Evolutionary conservation across 352 stramenopile species (phyloP), one percentile per base, ranked within the genome.

Genomic region (Phytophthora macrochlamydospora): DNA sequence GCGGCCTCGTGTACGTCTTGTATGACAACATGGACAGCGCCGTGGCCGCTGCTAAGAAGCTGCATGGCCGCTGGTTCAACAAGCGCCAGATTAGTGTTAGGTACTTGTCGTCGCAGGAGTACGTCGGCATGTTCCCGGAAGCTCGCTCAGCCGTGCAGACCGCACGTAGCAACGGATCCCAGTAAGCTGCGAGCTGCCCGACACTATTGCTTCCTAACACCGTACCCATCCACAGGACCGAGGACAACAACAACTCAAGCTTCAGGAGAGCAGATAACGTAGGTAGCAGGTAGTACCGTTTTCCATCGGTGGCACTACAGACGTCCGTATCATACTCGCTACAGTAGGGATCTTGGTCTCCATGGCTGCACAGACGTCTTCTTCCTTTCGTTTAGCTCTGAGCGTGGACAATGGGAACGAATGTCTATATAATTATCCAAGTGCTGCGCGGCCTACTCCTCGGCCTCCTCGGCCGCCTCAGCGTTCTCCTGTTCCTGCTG

Each of bases 31-130:
- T 85, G 9, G 46, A 49, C 42, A 83, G 77, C 46, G 86, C 84
- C 14, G 71, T 81, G n/a, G 56, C 79, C 30, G 85, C 88, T 1
- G 87, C 88, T 33, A 81, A 91, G 65, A 83, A 85, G 52, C 71
- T 97, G 2, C 85, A 97, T 55, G 91, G 90, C 7, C 90, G 91
- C 24, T 97, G 89, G 89, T 97, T 97, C 69, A 96, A 93, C 68
- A 84, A 93, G 71, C 85, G 91, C 31, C 89, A 96, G 74, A 94
- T 97, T 66, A 93, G 85, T 63, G 85, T 97, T 48, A 79, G 87
- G 65, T 95, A 90, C 72, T 66, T 95, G 62, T 92, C 87, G 51
- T 83, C 84, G 56, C 85, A 94, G 56, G 87, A 95, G 71, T 95
- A 95, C 70, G 86, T 93, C n/a, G 87, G 85, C 59, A 95, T 94